A percentile compares a stretch with the other conserved stretches of the same genome.
phyloP scores from a whole-genome alignment of 805 yeast genomes.

The Citeromyces matritensis region DNA sequence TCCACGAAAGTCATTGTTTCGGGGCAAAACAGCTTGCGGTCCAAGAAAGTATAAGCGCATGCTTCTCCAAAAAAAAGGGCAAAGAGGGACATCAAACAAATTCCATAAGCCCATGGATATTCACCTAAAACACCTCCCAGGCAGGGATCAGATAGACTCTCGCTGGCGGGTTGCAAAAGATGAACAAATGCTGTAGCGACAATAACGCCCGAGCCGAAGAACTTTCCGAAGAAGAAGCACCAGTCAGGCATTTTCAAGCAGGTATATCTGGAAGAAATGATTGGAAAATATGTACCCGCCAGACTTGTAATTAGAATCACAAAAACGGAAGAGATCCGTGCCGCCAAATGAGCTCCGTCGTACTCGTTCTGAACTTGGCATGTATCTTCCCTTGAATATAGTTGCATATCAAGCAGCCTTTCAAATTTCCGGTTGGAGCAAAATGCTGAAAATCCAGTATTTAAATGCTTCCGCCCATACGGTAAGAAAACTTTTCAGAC shows the following conservation, averaged over 20 bases:
- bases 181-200: conserved; percentile 67
- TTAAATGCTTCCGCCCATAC: no score
- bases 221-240: conserved; percentile 26
- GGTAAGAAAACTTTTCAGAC: no score
- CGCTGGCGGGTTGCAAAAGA: conserved; percentile 43
- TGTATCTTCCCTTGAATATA: conserved; percentile 7
- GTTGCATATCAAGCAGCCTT: conserved; percentile 1
- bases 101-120: conserved; percentile 29
- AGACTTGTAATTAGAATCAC: conserved; percentile 43
- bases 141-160: conserved; percentile 33
- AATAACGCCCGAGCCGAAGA: conserved; percentile 68
- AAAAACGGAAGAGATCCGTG: conserved; percentile 46
- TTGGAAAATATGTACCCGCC: conserved; percentile 39
- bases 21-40: conserved; percentile 7
- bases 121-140: conserved; percentile 35
- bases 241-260: conserved; percentile 30
- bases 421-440: no score
- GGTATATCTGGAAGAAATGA: conserved; percentile 34
- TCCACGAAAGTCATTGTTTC: conserved; percentile 2
- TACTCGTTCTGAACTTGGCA: conserved; percentile 8
- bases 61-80: conserved; percentile 23
- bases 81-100: conserved; percentile 23
- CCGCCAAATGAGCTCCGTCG: conserved; percentile 14
- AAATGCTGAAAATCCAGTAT: no score
- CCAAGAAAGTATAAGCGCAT: conserved; percentile 20